Percentiles rank a stretch among this genome's conserved stretches.
phyloP scores from a whole-genome alignment of 441 rosid genomes.

The Metrosideros polymorpha region DNA sequence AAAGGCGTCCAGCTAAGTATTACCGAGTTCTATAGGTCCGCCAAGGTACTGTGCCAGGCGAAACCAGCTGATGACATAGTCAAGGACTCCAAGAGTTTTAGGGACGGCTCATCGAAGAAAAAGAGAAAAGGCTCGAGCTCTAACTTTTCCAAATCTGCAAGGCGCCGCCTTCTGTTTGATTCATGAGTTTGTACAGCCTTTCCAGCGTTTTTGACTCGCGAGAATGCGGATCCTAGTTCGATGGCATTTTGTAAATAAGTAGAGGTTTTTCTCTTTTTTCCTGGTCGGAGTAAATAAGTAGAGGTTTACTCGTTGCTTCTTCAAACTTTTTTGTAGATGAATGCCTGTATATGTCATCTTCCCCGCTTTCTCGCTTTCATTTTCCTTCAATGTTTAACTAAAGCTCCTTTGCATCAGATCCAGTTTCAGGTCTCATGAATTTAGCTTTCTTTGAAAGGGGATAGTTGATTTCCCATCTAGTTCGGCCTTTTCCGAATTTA shows the following conservation, averaged over 20 bases:
- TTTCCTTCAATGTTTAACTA: background rate
- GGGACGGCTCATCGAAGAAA: constrained; percentile 18
- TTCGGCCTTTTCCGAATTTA: background rate
- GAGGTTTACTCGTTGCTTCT: background rate
- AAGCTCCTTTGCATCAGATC: background rate
- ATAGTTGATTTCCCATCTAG: background rate
- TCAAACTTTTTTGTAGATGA: background rate
- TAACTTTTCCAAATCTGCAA: constrained; percentile 52
- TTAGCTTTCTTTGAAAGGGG: background rate
- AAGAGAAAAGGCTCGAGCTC: constrained; percentile 39
- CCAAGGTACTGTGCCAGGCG: constrained; percentile 25
- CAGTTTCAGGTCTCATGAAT: background rate
- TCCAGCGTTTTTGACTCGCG: background rate
- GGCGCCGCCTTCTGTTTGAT: constrained; percentile 70
- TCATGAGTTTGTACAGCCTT: constrained; percentile 5
- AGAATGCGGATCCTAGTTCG: background rate
- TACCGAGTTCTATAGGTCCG: constrained; percentile 62
- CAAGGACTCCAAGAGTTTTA: constrained; percentile 8
- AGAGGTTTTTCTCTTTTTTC: background rate
- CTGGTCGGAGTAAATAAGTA: background rate
- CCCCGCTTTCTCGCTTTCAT: background rate
- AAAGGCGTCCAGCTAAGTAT: constrained; percentile 48
- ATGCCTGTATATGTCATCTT: background rate
- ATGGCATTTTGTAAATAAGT: background rate
- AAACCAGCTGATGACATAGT: constrained; percentile 21